phyloP scores from a whole-genome alignment of 495 filamentous ascomycete genomes.

The Aspergillus homomorphus region DNA sequence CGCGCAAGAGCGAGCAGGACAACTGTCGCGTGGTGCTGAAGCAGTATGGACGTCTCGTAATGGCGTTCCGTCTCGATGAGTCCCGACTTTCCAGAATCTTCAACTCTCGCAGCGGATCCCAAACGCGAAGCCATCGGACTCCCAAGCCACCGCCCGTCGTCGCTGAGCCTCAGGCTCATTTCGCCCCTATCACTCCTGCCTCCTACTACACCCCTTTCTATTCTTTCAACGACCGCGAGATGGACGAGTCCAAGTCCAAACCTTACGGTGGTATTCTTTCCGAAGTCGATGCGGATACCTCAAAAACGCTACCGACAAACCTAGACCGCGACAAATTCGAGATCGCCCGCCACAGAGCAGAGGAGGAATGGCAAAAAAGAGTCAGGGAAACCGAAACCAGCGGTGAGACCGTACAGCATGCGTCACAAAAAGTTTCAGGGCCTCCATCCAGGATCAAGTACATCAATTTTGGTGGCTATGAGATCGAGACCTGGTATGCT shows the following conservation, averaged over 20 bases:
- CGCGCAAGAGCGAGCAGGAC: slow-evolving; percentile 35
- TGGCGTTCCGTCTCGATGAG: slow-evolving; percentile 59
- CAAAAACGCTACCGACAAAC: slow-evolving; percentile 75
- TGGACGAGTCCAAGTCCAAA: slow-evolving; percentile 84
- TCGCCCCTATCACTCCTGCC: slow-evolving; percentile 44
- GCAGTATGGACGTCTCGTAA: slow-evolving; percentile 46
- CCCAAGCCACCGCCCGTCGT: slow-evolving; percentile 33
- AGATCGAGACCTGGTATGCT: slow-evolving; percentile 99
- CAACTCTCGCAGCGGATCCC: slow-evolving; percentile 33
- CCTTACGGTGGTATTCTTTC: slow-evolving; percentile 92
- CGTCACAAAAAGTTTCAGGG: slow-evolving; percentile 69
- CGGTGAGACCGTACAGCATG: slow-evolving; percentile 46
- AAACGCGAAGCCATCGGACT: slow-evolving; percentile 34
- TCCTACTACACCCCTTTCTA: slow-evolving; percentile 74
- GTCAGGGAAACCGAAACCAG: slow-evolving; percentile 44
- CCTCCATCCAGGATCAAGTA: slow-evolving; percentile 96
- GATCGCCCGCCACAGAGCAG: slow-evolving; percentile 79
- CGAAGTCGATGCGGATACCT: slow-evolving; percentile 87
- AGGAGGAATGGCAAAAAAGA: slow-evolving; percentile 82
- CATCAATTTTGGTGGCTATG: slow-evolving; percentile 94
- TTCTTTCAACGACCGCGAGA: slow-evolving; percentile 79
- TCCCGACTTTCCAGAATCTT: slow-evolving; percentile 59
- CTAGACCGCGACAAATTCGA: slow-evolving; percentile 83
- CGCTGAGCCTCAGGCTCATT: slow-evolving; percentile 43
- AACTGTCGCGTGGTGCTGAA: slow-evolving; percentile 34